Conservation (phyloP, 208 protist genomes). For the Trichomonas gallinae region DNA sequence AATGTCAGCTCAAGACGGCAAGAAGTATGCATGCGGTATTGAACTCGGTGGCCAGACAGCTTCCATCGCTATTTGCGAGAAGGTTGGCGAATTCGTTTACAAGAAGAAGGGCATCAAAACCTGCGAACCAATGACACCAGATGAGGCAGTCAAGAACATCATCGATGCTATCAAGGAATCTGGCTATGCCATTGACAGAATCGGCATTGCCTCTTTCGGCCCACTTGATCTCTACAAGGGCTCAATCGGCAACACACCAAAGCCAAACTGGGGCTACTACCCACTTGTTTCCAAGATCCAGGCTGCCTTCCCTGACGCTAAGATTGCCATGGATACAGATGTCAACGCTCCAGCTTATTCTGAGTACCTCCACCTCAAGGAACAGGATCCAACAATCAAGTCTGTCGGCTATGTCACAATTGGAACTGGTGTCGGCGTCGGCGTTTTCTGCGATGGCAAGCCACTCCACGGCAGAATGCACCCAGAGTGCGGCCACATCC, state of each 20-base stretch:
- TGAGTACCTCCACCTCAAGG: neutral
- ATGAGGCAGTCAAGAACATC: neutral
- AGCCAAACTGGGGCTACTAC: neutral
- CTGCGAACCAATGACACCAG: neutral
- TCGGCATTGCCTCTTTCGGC: constrained; percentile 53
- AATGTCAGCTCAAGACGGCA: neutral
- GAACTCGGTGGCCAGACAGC: neutral
- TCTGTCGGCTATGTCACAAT: constrained; percentile 52
- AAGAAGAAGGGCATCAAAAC: neutral
- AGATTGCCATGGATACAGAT: neutral
- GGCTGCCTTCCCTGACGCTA: neutral
- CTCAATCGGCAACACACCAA: neutral
- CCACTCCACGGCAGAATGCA: constrained; percentile 51
- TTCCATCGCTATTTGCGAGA: neutral
- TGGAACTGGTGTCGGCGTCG: constrained; percentile 55
- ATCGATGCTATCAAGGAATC: neutral
- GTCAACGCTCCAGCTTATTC: constrained; percentile 20
- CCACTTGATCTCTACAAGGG: constrained; percentile 42
- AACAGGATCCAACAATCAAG: neutral
- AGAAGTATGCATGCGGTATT: neutral
- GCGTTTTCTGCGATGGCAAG: constrained; percentile 41
- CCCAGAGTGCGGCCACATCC: constrained; percentile 51
- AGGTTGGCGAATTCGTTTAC: neutral
- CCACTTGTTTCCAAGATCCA: neutral
- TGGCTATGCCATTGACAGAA: constrained; percentile 25